phyloP scores from a whole-genome alignment of 441 rosid genomes.

The Hura crepitans region DNA sequence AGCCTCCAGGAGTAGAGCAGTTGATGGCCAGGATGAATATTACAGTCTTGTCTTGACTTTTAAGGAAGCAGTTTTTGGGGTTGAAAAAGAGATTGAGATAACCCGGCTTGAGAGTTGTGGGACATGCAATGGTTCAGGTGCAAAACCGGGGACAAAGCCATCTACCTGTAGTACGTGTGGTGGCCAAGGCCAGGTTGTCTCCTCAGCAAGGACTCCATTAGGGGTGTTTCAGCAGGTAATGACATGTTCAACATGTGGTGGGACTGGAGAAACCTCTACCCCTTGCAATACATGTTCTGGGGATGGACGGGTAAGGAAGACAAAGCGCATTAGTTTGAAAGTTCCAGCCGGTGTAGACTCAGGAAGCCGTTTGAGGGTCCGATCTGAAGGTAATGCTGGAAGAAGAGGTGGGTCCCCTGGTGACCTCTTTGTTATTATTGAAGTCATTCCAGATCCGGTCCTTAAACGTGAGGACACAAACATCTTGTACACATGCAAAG shows the following conservation, averaged over 20 bases:
- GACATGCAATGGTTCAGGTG: slow-evolving; percentile 87
- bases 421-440: slow-evolving; percentile 79
- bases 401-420: slow-evolving; percentile 88
- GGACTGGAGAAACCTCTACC: slow-evolving; percentile 70
- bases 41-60: slow-evolving; percentile 67
- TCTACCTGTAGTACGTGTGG: slow-evolving; percentile 82
- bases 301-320: slow-evolving; percentile 81
- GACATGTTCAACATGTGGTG: slow-evolving; percentile 77
- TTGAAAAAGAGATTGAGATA: slow-evolving; percentile 86
- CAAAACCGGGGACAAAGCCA: slow-evolving; percentile 77
- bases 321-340: slow-evolving; percentile 83
- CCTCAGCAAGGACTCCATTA: slow-evolving; percentile 86
- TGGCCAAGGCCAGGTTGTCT: slow-evolving; percentile 93
- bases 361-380: slow-evolving; percentile 86
- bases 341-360: slow-evolving; percentile 94
- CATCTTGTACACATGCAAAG: slow-evolving; percentile 77
- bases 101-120: slow-evolving; percentile 83
- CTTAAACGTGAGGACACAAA: slow-evolving; percentile 83
- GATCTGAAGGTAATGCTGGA: slow-evolving; percentile 93
- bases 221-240: slow-evolving; percentile 98
- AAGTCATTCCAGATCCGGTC: slow-evolving; percentile 77
- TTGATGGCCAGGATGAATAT: slow-evolving; percentile 89
- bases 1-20: slow-evolving; percentile 67
- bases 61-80: slow-evolving; percentile 92
- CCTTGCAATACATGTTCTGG: slow-evolving; percentile 86